Evolutionary conservation across 2,329 filamentous ascomycete genomes (phyloP).

Genomic region (Tolypocladium paradoxum): DNA sequence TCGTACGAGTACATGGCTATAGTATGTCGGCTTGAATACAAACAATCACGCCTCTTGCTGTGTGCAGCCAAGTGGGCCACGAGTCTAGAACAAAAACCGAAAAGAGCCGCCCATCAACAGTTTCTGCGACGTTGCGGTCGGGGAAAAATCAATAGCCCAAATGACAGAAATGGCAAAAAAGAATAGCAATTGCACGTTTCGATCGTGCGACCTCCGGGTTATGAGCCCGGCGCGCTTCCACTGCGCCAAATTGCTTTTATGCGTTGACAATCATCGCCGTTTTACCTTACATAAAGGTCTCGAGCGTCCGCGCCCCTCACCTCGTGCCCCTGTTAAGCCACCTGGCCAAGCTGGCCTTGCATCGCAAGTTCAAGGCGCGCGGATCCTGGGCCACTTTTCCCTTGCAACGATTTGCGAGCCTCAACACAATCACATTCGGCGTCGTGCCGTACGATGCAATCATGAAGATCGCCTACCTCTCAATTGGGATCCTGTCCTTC

Average conservation of each 20-base stretch:
- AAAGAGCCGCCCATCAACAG: no score
- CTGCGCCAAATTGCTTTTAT: slow-evolving; percentile 17
- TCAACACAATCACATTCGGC: not conserved
- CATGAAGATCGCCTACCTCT: slow-evolving; percentile 62
- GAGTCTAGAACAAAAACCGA: no score
- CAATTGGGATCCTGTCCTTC: slow-evolving; percentile 58
- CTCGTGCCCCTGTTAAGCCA: not conserved
- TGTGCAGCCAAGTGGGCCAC: no score
- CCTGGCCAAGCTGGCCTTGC: not conserved
- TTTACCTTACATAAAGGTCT: not conserved
- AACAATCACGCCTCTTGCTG: no score
- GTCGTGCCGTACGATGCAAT: slow-evolving; percentile 27
- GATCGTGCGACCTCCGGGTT: slow-evolving; percentile 19
- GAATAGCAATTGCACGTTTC: slow-evolving; percentile 20
- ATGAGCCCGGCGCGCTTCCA: slow-evolving; percentile 18
- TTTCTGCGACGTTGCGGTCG: slow-evolving; percentile 1
- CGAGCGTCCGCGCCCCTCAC: fast-evolving
- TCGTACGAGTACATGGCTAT: no score
- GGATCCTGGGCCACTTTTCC: not conserved
- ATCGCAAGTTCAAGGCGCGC: not conserved
- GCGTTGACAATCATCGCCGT: fast-evolving
- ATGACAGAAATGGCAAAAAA: slow-evolving; percentile 2
- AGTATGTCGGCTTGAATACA: no score
- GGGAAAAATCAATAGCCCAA: not conserved
- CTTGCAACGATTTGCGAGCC: not conserved